These are phyloP conservation scores for Grosmannia clavigera DNA, from an alignment of 2,329 filamentous ascomycete species.

Conservation along the genomic window DNA sequence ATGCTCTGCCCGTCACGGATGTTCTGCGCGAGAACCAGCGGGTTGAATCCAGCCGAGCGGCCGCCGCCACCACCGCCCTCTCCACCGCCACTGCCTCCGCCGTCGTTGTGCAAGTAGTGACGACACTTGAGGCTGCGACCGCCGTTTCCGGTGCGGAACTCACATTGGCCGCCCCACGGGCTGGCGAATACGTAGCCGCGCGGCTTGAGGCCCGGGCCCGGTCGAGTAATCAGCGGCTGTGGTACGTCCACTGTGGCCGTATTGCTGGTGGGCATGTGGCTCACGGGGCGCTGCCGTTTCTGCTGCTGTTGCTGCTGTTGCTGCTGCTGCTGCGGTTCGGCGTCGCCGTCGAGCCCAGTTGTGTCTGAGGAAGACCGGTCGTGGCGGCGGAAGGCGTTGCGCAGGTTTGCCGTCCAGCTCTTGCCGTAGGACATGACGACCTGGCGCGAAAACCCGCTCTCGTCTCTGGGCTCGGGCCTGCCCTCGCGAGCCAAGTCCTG, in stretches of 20 bases:
- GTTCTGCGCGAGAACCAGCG: conserved; percentile 26
- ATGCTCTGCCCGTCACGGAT: conserved; percentile 19
- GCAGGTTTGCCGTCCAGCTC: conserved; percentile 34
- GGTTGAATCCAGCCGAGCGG: conserved; percentile 26
- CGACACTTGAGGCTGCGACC: conserved; percentile 66
- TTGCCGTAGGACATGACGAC: conserved; percentile 46
- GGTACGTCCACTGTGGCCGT: not conserved
- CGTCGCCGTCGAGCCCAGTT: conserved; percentile 6
- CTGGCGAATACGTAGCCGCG: conserved; percentile 67
- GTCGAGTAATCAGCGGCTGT: conserved; percentile 23
- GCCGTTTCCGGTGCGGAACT: conserved; percentile 66
- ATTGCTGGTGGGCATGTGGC: not conserved
- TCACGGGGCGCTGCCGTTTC: not conserved
- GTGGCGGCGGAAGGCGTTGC: conserved; percentile 27
- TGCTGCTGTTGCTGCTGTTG: not conserved
- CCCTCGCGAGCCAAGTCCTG: not conserved
- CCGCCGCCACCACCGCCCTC: conserved; percentile 6
- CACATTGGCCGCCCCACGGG: conserved; percentile 79
- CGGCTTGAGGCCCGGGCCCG: conserved; percentile 36
- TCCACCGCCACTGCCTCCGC: too few relatives aligned
- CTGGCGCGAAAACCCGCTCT: conserved; percentile 32
- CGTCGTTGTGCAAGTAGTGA: conserved; percentile 45
- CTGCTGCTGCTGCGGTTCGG: not conserved
- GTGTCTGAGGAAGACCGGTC: conserved; percentile 4
- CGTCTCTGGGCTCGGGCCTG: not conserved